Evolutionary conservation across 768 basidiomycete genomes (phyloP).

Genomic region (Trametes coccinea): DNA sequence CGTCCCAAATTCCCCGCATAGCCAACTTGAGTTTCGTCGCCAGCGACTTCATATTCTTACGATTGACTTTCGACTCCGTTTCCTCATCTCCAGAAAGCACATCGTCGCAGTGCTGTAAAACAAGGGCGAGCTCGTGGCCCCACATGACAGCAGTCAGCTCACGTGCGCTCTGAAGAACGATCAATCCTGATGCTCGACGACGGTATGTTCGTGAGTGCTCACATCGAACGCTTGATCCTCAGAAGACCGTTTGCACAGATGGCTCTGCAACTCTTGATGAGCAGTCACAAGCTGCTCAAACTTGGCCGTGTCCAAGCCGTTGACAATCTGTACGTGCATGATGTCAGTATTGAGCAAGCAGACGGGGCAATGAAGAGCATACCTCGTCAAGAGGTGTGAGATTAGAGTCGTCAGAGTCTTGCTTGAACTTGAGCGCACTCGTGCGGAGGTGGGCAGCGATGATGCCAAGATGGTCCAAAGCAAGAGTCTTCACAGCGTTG

Average conservation of each 20-base stretch:
- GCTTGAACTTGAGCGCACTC: slow-evolving; percentile 46
- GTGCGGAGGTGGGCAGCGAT: slow-evolving; percentile 82
- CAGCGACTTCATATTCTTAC: slow-evolving; percentile 45
- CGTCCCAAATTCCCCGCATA: slow-evolving; percentile 74
- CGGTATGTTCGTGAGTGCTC: slow-evolving; percentile 26
- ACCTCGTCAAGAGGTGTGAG: slow-evolving; percentile 77
- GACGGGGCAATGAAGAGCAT: background rate
- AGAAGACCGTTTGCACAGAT: slow-evolving; percentile 68
- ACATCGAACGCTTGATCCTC: slow-evolving; percentile 86
- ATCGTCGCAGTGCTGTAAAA: slow-evolving; percentile 57
- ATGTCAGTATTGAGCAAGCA: too few species aligned
- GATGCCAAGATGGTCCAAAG: slow-evolving; percentile 91
- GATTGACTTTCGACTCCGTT: slow-evolving; percentile 35
- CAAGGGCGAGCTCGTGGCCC: slow-evolving; percentile 79
- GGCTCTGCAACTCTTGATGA: slow-evolving; percentile 64
- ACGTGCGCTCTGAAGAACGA: slow-evolving; percentile 65
- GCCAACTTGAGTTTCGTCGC: slow-evolving; percentile 61
- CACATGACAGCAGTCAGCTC: slow-evolving; percentile 80
- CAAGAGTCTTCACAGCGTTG: slow-evolving; percentile 85
- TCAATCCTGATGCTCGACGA: background rate
- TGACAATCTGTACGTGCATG: slow-evolving; percentile 47
- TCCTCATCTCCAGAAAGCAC: slow-evolving; percentile 43
- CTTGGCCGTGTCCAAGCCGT: slow-evolving; percentile 46
- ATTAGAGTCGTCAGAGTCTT: slow-evolving; percentile 27
- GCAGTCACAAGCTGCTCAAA: slow-evolving; percentile 60